These are phyloP conservation scores for Fusarium sublunatum DNA, from an alignment of 2,329 filamentous ascomycete species.

Conservation along the genomic window DNA sequence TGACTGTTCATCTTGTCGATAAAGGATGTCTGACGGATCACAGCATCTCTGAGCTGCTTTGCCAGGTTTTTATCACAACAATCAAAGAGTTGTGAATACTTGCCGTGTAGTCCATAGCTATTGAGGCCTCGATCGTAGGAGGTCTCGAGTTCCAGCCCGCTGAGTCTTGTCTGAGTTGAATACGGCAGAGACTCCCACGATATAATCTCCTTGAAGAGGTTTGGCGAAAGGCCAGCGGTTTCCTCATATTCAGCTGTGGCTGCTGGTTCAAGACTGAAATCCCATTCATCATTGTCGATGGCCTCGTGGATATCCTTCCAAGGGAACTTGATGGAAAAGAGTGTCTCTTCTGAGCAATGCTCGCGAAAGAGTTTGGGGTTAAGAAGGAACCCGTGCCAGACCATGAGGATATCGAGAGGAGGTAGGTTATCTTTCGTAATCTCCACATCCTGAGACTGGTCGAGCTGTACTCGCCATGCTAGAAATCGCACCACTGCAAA, in stretches of 20 bases:
- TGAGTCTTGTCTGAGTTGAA: neutral
- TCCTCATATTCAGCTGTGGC: constrained; percentile 6
- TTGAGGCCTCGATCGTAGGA: rapidly evolving
- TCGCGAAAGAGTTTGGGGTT: constrained; percentile 46
- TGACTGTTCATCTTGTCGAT: constrained; percentile 55
- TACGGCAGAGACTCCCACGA: neutral
- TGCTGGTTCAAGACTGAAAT: neutral
- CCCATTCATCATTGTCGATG: constrained; percentile 34
- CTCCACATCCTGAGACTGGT: neutral
- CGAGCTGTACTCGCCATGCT: constrained; percentile 35
- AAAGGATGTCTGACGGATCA: constrained; percentile 53
- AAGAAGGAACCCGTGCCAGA: constrained; percentile 53
- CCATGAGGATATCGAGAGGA: constrained; percentile 51
- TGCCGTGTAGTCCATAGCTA: neutral
- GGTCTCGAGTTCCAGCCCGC: rapidly evolving
- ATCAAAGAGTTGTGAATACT: constrained; percentile 5
- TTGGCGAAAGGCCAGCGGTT: neutral
- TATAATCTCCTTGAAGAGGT: neutral
- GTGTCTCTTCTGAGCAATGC: constrained; percentile 16
- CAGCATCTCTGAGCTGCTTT: constrained; percentile 45
- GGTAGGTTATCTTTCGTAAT: constrained; percentile 32
- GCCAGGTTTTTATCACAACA: neutral
- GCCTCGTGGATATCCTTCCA: constrained; percentile 34
- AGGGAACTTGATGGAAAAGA: constrained; percentile 36
- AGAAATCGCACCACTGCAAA: constrained; percentile 46